Evolutionary conservation across 1,284 basidiomycete genomes (phyloP).

Genomic region (Heterobasidion annosum): DNA sequence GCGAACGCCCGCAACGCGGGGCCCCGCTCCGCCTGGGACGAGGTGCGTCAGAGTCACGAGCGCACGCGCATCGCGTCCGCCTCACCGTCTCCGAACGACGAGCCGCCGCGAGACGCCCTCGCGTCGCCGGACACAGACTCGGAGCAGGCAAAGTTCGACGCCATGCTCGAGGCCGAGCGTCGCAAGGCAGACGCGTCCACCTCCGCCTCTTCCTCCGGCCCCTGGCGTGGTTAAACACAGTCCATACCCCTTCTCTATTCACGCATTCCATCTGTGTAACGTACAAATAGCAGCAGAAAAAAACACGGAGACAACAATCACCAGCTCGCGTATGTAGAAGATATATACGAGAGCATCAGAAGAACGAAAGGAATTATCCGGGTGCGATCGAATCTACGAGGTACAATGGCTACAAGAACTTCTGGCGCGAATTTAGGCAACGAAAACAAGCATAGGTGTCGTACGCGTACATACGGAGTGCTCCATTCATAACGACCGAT

Average conservation of each 20-base stretch:
- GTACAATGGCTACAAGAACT: too few species aligned
- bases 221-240: too few species aligned
- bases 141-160: slow-evolving; percentile 51
- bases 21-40: slow-evolving; percentile 54
- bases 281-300: background rate
- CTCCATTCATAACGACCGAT: background rate
- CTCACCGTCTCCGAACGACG: background rate
- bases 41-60: slow-evolving; percentile 52
- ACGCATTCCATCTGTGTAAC: background rate
- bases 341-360: too few species aligned
- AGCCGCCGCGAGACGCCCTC: slow-evolving; percentile 5
- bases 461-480: background rate
- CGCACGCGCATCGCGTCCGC: slow-evolving; percentile 17
- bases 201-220: background rate
- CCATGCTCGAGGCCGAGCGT: slow-evolving; percentile 48
- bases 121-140: slow-evolving; percentile 15
- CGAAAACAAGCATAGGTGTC: background rate
- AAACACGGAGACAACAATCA: too few species aligned
- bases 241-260: background rate
- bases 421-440: background rate
- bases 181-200: slow-evolving; percentile 16
- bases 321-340: too few species aligned
- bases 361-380: too few species aligned
- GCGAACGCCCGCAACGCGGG: slow-evolving; percentile 35
- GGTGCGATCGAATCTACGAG: too few species aligned